Base-by-base conservation (phyloP, 371 early-diverging fungal species). In the Zychaea mexicana region DNA sequence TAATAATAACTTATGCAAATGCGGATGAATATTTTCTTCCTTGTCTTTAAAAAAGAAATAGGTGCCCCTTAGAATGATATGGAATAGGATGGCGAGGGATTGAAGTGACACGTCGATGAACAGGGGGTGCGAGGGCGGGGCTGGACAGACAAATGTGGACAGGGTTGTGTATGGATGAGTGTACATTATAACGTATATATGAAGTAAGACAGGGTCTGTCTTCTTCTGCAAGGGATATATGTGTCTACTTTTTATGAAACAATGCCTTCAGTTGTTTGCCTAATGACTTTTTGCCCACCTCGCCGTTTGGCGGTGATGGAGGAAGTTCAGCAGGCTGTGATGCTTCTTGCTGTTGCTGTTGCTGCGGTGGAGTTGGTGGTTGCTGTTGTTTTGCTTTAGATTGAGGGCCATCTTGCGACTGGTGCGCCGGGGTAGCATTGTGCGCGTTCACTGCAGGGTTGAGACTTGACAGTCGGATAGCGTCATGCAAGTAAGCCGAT, bases 401-500 rank as follows among this genome's bases (percentile, higher is more conserved):
- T 39, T 3, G 39, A 39, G 39, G 39, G 4, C n/a, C 15, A 39
- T 53, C 32, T 38, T 57, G 15, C 26, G 42, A 26, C 17, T 65
- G 32, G 45, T 28, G 42, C 1, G 39, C n/a, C 9, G 28, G 52
- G 3, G 49, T 3, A 47, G 12, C 38, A 28, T n/a, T 22, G 0
- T 17, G 19, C 19, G n/a, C n/a, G 19, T 36, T 27, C 21, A 49
- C 42, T 10, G 49, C 53, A 2, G 73, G 78, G 26, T 58, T 72
- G 8, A 79, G 63, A 52, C 70, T 73, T 1, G 79, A 79, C 21
- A 69, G 15, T 17, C 80, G 74, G 57, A 88, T 69, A 10, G 86
- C 87, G 55, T 84, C 83, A 53, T 77, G 79, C 75, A 88, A 82
- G 62, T 77, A 87, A n/a, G 77, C 76, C 19, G 79, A 71, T 21